Evolutionary conservation across 768 basidiomycete genomes (phyloP), one percentile per base, ranked within the genome.

Genomic region (Mycena maculata): DNA sequence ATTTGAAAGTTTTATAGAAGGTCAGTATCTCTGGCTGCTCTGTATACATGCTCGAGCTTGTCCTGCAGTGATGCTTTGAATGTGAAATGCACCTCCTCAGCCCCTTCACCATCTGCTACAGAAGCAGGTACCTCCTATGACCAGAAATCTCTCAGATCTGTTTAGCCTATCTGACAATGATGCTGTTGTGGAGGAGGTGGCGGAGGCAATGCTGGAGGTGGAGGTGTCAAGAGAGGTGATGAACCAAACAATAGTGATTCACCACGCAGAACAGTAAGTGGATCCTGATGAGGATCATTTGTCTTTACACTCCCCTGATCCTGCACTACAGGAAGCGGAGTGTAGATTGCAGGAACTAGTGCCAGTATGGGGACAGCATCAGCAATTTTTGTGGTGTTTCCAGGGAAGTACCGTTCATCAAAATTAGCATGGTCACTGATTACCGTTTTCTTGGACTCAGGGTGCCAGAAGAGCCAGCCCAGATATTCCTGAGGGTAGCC

Each of bases 381-480:
- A 33, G 27, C 16, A n/a, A 50, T 50, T 45, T 55, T 54, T 7
- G 11, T 28, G 31, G 28, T 30, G 49, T 64, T 69, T 20, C 76
- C 77, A 28, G 77, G 75, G 45, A 77, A 76, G 50, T 68, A 63
- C 4, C 72, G 31, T 48, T 81, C 80, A 71, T 82, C 78, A 68
- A 80, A 80, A 12, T 75, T 71, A 53, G 77, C 78, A 45, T 39
- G 39, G 41, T 28, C 25, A 33, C 56, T 62, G 13, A 44, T 64
- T 25, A 58, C n/a, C 3, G 27, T 28, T 5, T 30, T 30, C 38
- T 47, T 36, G 5, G n/a, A n/a, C 25, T 41, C 54, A 8, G 79
- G 76, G 56, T 80, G 73, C 53, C 76, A 82, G 61, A 82, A 78
- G 25, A 64, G 54, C 76, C 79, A 83, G 2, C 74, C 81, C 30